Percentiles rank a stretch among this genome's conserved stretches.
Conservation (phyloP, 2,329 filamentous ascomycete species). For the Domatiomyces globalis region DNA sequence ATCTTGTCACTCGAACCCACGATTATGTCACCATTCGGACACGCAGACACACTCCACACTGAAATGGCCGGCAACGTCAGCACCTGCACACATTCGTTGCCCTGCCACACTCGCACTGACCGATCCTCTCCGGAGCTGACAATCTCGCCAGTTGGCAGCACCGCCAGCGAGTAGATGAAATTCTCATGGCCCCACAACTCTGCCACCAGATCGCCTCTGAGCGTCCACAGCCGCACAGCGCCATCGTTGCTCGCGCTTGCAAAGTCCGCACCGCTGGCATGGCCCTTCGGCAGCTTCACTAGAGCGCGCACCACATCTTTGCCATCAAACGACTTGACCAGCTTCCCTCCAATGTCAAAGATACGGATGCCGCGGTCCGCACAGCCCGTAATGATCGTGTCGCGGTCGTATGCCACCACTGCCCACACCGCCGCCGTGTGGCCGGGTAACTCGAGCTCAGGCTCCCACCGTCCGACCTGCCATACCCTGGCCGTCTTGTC, state of each 20-base stretch:
- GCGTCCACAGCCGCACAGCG: slow-evolving; percentile 71
- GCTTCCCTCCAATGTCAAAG: slow-evolving; percentile 52
- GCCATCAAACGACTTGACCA: slow-evolving; percentile 51
- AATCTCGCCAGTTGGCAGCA: slow-evolving; percentile 68
- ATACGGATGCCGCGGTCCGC: slow-evolving; percentile 82
- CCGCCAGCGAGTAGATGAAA: slow-evolving; percentile 78
- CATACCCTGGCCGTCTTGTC: slow-evolving; percentile 78
- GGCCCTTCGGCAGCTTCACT: slow-evolving; percentile 59
- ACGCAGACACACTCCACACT: slow-evolving; percentile 84
- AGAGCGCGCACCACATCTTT: slow-evolving; percentile 80
- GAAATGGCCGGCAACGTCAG: slow-evolving; percentile 96
- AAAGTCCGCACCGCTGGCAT: slow-evolving; percentile 77
- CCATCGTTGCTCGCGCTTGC: slow-evolving; percentile 91
- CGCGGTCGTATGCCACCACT: slow-evolving; percentile 68
- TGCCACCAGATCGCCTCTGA: slow-evolving; percentile 60
- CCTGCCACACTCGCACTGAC: slow-evolving; percentile 81
- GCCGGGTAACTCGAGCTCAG: slow-evolving; percentile 54
- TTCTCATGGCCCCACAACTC: slow-evolving; percentile 80
- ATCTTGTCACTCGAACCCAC: slow-evolving; percentile 81
- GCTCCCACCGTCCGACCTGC: slow-evolving; percentile 75
- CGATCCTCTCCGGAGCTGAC: slow-evolving; percentile 88
- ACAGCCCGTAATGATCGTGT: slow-evolving; percentile 72
- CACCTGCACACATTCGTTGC: slow-evolving; percentile 71
- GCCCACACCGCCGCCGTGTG: slow-evolving; percentile 80
- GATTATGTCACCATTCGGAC: slow-evolving; percentile 75